Conservation (phyloP, 2,329 filamentous ascomycete genomes). For the Parastagonospora nodorum region DNA sequence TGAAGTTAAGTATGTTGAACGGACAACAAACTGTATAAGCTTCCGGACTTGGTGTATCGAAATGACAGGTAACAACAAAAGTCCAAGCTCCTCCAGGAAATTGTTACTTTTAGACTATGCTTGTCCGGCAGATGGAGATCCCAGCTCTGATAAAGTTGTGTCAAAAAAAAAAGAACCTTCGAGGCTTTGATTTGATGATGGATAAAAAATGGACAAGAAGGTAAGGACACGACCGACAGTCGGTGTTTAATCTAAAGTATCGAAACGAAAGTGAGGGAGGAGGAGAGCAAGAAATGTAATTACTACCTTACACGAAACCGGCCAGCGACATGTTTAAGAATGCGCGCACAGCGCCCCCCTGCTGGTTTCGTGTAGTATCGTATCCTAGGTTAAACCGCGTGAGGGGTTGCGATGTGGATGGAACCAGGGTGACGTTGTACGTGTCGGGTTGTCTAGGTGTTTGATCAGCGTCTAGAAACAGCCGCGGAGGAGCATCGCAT, state of each 20-base stretch:
- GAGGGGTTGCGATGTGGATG: background rate
- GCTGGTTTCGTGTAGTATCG: background rate
- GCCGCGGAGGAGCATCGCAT: conserved; percentile 13
- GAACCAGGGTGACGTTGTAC: background rate
- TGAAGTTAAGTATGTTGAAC: background rate
- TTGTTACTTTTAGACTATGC: too few species aligned
- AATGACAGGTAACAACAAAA: too few species aligned
- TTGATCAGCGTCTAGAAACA: conserved; percentile 37
- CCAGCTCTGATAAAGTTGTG: too few species aligned
- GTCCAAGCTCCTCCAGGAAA: too few species aligned
- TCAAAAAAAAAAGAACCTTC: too few species aligned
- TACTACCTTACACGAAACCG: background rate
- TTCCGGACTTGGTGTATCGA: too few species aligned
- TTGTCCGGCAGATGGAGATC: too few species aligned
- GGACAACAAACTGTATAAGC: too few species aligned
- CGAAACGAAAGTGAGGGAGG: conserved; percentile 2
- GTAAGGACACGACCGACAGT: too few species aligned
- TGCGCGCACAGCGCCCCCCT: conserved; percentile 1
- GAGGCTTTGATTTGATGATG: too few species aligned
- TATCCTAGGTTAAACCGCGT: background rate
- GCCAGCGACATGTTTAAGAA: conserved; percentile 22
- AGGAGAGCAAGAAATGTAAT: conserved; percentile 4
- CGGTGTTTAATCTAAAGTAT: too few species aligned
- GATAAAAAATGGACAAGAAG: too few species aligned
- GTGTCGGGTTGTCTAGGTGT: conserved; percentile 12